These are phyloP conservation scores for Chloris gayana DNA, from an alignment of 176 grass and related monocot species.

Conservation along the genomic window DNA sequence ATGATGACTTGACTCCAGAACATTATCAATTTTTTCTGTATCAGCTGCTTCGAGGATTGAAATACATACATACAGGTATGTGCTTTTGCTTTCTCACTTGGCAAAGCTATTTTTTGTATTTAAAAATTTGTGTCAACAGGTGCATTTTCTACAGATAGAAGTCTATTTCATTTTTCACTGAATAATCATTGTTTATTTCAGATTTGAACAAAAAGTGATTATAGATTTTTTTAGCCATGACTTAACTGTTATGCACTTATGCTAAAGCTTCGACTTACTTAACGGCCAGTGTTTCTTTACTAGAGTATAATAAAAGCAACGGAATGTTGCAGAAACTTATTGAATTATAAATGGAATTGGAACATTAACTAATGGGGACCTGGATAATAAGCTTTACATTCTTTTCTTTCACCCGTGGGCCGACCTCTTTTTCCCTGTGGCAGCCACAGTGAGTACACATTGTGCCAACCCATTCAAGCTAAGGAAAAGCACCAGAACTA, in stretches of 20 bases:
- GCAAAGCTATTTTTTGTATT: background rate
- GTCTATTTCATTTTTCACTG: background rate
- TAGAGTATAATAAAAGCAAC: background rate
- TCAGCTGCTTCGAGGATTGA: conserved; percentile 76
- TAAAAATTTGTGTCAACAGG: background rate
- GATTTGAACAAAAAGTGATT: background rate
- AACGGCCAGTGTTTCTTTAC: background rate
- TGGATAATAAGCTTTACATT: background rate
- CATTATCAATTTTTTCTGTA: conserved; percentile 88
- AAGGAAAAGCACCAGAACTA: background rate
- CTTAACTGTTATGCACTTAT: background rate
- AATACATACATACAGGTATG: conserved; percentile 81
- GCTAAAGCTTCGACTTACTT: background rate
- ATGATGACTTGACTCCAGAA: conserved; percentile 75
- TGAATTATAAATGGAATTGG: conserved; percentile 8
- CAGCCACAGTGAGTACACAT: background rate
- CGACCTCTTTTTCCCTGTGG: background rate
- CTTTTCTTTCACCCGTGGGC: background rate
- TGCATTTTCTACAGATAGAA: background rate
- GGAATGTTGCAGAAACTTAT: background rate
- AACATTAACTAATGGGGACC: background rate
- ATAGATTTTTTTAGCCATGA: background rate
- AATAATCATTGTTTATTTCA: background rate
- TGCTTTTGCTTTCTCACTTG: background rate
- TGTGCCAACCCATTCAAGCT: background rate